These are phyloP conservation scores for Tricholoma sp. DNA, from an alignment of 768 basidiomycete species.

Conservation along the genomic window DNA sequence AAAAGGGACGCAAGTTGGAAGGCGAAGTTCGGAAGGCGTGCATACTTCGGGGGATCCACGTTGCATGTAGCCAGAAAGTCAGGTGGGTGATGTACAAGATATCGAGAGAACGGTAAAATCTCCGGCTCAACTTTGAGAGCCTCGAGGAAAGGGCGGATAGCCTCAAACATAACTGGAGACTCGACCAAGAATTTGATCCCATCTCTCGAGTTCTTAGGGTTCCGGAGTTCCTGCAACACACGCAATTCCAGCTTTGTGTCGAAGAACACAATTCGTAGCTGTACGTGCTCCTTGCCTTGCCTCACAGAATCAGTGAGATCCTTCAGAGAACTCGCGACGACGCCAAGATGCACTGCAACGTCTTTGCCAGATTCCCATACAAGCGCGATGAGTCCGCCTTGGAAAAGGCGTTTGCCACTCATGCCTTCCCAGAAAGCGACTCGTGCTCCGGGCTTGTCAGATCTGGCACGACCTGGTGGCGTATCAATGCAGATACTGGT, in stretches of 20 bases:
- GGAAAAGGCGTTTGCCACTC: slow-evolving; percentile 51
- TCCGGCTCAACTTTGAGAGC: slow-evolving; percentile 54
- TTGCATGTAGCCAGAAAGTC: slow-evolving; percentile 27
- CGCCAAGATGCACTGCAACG: slow-evolving; percentile 50
- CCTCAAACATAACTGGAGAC: slow-evolving; percentile 60
- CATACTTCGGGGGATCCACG: slow-evolving; percentile 51
- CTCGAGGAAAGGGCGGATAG: slow-evolving; percentile 63
- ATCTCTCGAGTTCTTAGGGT: slow-evolving; percentile 7
- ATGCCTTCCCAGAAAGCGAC: slow-evolving; percentile 57
- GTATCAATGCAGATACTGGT: slow-evolving; percentile 42
- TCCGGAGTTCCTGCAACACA: slow-evolving; percentile 26
- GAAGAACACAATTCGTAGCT: slow-evolving; percentile 56
- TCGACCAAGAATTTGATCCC: slow-evolving; percentile 47
- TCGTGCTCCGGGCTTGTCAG: slow-evolving; percentile 31
- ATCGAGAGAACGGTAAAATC: slow-evolving; percentile 50
- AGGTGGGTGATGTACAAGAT: slow-evolving; percentile 41
- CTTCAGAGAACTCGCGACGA: slow-evolving; percentile 33
- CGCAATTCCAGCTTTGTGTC: slow-evolving; percentile 52
- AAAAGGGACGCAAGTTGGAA: slow-evolving; percentile 57
- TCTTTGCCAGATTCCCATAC: slow-evolving; percentile 35
- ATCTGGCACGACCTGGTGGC: slow-evolving; percentile 53
- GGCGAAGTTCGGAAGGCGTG: slow-evolving; percentile 46
- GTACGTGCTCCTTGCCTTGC: slow-evolving; percentile 26
- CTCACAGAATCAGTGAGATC: slow-evolving; percentile 46
- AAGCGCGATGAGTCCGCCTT: slow-evolving; percentile 61